These are phyloP conservation scores for Stagonosporopsis chrysanthemi DNA, from an alignment of 2,329 filamentous ascomycete genomes.

Conservation along the genomic window DNA sequence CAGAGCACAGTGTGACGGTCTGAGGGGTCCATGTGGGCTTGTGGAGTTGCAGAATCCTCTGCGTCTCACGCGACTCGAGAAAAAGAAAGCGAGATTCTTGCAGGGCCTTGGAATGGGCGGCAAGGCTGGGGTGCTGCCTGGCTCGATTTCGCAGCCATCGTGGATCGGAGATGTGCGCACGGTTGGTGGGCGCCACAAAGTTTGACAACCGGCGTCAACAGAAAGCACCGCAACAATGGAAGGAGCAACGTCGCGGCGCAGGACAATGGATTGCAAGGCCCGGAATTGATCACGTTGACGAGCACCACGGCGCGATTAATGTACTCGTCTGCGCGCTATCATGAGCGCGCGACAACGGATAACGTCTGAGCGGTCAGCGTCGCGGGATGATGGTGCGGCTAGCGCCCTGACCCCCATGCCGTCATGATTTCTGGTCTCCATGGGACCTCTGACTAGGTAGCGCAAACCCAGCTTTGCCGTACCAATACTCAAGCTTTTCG, in stretches of 20 bases:
- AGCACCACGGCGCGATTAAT: slow-evolving; percentile 4
- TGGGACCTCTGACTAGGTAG: slow-evolving; percentile 17
- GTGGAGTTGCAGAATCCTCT: slow-evolving; percentile 5
- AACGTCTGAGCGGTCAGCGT: slow-evolving; percentile 13
- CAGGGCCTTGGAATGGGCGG: slow-evolving; percentile 14
- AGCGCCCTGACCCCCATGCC: slow-evolving; percentile 19
- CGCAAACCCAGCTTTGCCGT: slow-evolving; percentile 17
- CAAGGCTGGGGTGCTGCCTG: slow-evolving; percentile 17
- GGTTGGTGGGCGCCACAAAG: slow-evolving; percentile 15
- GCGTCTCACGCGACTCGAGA: slow-evolving; percentile 13
- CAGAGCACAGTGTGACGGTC: slow-evolving; percentile 16
- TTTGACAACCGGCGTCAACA: slow-evolving; percentile 16
- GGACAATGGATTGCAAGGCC: background rate
- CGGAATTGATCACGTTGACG: background rate
- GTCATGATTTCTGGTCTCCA: slow-evolving; percentile 19
- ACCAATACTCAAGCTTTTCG: slow-evolving; percentile 25
- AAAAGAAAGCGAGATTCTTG: slow-evolving; percentile 12
- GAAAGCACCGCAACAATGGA: slow-evolving; percentile 8
- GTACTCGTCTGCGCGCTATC: background rate
- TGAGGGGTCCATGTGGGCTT: slow-evolving; percentile 15
- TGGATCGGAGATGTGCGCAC: slow-evolving; percentile 19
- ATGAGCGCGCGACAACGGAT: background rate
- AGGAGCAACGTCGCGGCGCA: background rate
- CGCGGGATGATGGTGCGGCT: slow-evolving; percentile 13
- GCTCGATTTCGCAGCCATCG: slow-evolving; percentile 8